These are phyloP conservation scores for Takakia lepidozioides DNA, from an alignment of 225 moss, liverwort and hornwort species.

Conservation along the genomic window DNA sequence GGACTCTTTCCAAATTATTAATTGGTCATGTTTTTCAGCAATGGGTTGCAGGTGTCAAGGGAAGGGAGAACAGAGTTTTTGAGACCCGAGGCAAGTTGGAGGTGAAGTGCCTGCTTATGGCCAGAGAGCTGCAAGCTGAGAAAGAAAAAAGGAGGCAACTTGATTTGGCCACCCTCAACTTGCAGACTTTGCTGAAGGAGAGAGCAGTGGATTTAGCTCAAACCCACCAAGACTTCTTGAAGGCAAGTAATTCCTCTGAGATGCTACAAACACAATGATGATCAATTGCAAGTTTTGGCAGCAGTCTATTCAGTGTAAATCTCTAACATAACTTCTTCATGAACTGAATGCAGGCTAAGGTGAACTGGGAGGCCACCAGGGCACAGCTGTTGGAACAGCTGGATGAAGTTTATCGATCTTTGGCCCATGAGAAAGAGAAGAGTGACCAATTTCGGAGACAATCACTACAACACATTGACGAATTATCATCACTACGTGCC, in stretches of 20 bases:
- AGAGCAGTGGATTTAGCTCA: not conserved
- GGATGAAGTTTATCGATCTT: not conserved
- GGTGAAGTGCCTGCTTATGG: slow-evolving; percentile 7
- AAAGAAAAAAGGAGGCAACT: not conserved
- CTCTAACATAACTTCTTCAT: not conserved
- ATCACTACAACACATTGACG: not conserved
- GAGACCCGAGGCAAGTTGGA: slow-evolving; percentile 7
- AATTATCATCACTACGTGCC: not conserved
- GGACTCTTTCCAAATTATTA: too few relatives aligned
- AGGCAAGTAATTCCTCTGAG: not conserved
- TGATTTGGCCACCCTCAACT: not conserved
- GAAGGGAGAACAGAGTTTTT: slow-evolving; percentile 1
- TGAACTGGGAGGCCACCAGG: not conserved
- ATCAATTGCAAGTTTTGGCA: not conserved
- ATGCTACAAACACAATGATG: not conserved
- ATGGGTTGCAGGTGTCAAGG: not conserved
- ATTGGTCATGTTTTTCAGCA: not conserved
- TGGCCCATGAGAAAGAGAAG: not conserved
- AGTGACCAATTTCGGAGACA: not conserved
- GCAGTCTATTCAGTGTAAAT: not conserved
- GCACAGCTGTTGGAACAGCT: not conserved
- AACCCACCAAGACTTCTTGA: not conserved
- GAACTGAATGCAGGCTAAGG: not conserved
- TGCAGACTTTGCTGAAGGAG: not conserved
- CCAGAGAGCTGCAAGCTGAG: slow-evolving; percentile 6